phyloP scores from a whole-genome alignment of 192 early-diverging fungal genomes.

The Paraglomus brasilianum region DNA sequence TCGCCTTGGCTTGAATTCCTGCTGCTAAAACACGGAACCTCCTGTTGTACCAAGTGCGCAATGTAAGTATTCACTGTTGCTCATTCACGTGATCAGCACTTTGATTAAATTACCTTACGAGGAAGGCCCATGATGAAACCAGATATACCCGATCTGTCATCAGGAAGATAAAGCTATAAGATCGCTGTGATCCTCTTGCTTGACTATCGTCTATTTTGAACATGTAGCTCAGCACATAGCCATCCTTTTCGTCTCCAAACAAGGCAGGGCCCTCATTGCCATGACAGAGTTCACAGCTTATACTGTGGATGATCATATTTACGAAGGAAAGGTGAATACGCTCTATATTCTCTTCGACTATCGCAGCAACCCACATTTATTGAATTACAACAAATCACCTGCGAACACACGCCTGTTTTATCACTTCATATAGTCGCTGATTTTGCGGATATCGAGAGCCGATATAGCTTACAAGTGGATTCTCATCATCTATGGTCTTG shows the following conservation, averaged over 20 bases:
- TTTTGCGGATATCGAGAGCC: conserved; percentile 42
- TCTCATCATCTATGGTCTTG: conserved; percentile 41
- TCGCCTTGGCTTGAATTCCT: conserved; percentile 47
- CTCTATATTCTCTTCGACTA: no score
- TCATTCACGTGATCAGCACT: neutral
- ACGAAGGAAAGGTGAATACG: no score
- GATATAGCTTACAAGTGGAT: conserved; percentile 37
- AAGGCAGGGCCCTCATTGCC: conserved; percentile 65
- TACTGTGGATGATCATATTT: conserved; percentile 33
- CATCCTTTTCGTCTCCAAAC: conserved; percentile 68
- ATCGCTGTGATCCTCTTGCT: conserved; percentile 59
- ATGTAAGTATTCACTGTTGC: neutral
- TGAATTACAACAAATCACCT: conserved; percentile 31
- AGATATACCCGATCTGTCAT: conserved; percentile 66
- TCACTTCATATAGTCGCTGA: conserved; percentile 41
- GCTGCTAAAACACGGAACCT: conserved; percentile 56
- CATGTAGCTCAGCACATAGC: conserved; percentile 70
- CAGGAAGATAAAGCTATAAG: conserved; percentile 62
- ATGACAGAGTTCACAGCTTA: conserved; percentile 63
- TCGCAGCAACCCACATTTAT: no score
- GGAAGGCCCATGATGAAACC: conserved; percentile 64
- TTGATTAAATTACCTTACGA: conserved; percentile 50
- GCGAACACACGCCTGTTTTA: conserved; percentile 45
- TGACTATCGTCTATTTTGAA: conserved; percentile 67
- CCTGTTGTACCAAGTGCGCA: conserved; percentile 33